Base-by-base conservation (phyloP, 371 early-diverging fungal species). In the Mortierella sp. region DNA sequence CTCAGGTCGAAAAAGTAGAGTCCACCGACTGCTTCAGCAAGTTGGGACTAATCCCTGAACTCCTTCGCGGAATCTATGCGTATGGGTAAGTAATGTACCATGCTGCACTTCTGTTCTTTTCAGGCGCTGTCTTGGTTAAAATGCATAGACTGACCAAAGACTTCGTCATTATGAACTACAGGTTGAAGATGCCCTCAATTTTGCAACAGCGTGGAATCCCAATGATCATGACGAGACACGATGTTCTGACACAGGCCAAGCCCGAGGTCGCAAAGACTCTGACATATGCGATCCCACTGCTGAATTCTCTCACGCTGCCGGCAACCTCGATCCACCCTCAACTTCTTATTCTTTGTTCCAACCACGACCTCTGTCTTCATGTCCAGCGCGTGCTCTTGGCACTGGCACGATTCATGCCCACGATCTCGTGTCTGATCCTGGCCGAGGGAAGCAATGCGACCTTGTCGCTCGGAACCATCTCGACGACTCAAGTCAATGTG, bases 301-400 rank as follows among this genome's bases (percentile, higher is more conserved):
- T 86, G 21, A 79, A 86, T 26, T 76, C 74, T 51, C 50, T 86
- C 61, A 82, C 86, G 6, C 55, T 86, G 40, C 86, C 86, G 8
- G 86, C 86, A 19, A 86, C 86, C 0, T 86, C 86, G 53, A 86
- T 86, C 21, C 86, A 86, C 14, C 86, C 86, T 2, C 86, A 86
- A 10, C 37, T 86, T 28, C 71, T 86, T 61, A 86, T 86, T 46
- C 67, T 86, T 1, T 86, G 86, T 70, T 86, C 86, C n/a, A 86
- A 86, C 44, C 55, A 86, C 55, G 86, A 86, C 43, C 57, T 86
- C 44, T 86, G 86, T 61, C 70, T 79, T 5, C 86, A 86, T 57
- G 86, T 86, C 5, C 86, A 86, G 26, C 76, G 86, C 31, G 86
- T 86, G 5, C 74, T 86, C 11, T 24, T 86, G 70, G 86, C 86